A percentile compares a stretch with the other conserved stretches of the same genome.
Evolutionary conservation across 306 rosid genomes (phyloP).

Genomic region (Sophora flavescens): DNA sequence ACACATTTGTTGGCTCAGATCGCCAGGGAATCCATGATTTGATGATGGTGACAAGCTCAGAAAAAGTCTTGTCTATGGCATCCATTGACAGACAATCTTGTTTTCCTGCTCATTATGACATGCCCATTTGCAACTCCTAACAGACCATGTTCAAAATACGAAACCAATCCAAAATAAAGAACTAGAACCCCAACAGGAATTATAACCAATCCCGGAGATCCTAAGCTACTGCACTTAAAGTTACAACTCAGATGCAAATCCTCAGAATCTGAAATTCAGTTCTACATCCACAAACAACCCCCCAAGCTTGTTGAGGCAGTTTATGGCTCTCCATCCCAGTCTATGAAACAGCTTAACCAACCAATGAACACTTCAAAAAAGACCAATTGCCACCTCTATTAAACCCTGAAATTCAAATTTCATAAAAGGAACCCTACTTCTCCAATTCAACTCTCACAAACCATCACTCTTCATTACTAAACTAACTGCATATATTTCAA

Average conservation of each 20-base stretch:
- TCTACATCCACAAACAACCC: constrained; percentile 53
- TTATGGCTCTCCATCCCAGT: constrained; percentile 41
- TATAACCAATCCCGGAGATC: constrained; percentile 31
- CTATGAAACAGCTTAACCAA: constrained; percentile 38
- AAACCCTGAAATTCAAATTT: constrained; percentile 43
- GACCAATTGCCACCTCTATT: constrained; percentile 38
- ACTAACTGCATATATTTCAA: constrained; percentile 38
- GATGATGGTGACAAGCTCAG: constrained; percentile 62
- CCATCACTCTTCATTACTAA: constrained; percentile 23
- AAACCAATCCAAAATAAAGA: constrained; percentile 49
- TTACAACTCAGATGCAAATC: constrained; percentile 25
- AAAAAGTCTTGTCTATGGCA: constrained; percentile 58
- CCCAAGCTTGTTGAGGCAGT: constrained; percentile 43
- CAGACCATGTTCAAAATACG: constrained; percentile 43
- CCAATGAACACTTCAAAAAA: constrained; percentile 12
- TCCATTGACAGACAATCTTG: constrained; percentile 69
- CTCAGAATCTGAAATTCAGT: constrained; percentile 19
- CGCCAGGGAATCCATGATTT: constrained; percentile 87
- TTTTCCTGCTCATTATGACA: constrained; percentile 61
- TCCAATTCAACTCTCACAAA: constrained; percentile 38
- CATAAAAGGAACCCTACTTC: constrained; percentile 32
- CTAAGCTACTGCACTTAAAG: constrained; percentile 26
- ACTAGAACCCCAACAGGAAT: constrained; percentile 37
- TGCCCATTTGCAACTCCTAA: constrained; percentile 64
- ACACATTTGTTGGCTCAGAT: constrained; percentile 73